Evolutionary conservation across 148 eudicot species (phyloP).

Genomic region (Arbutus unedo): DNA sequence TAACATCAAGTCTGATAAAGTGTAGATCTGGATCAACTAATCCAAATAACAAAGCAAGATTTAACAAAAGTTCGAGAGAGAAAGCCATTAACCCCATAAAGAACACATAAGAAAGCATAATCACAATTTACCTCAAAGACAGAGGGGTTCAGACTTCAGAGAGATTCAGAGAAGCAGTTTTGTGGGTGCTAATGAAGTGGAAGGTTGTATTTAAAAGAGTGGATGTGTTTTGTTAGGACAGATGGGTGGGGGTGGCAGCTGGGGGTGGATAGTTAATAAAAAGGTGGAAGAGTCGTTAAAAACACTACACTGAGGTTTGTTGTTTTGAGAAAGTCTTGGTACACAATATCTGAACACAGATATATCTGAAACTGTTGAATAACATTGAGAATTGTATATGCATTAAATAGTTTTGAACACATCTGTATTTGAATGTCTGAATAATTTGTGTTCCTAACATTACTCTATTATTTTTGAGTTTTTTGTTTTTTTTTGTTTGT

Average conservation of each 20-base stretch:
- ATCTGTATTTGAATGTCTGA: no score
- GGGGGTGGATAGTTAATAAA: neutral
- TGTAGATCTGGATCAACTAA: constrained; percentile 14
- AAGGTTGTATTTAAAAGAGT: constrained; percentile 6
- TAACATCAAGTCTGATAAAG: neutral
- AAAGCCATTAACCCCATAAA: neutral
- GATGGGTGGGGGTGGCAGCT: constrained; percentile 10
- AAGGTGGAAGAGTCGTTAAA: neutral
- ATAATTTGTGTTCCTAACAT: no score
- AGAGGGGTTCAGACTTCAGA: constrained; percentile 17
- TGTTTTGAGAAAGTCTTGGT: no score
- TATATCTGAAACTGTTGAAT: no score
- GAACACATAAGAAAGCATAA: neutral
- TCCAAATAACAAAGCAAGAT: neutral
- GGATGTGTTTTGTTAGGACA: constrained; percentile 11
- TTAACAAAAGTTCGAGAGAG: neutral
- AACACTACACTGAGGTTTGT: neutral
- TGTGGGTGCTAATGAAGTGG: constrained; percentile 5
- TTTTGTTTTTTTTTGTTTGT: no score
- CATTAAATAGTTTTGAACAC: no score
- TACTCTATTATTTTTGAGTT: no score
- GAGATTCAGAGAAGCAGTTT: constrained; percentile 10
- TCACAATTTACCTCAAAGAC: neutral
- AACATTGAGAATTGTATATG: no score
- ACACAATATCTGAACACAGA: no score